A percentile compares a stretch with the other conserved stretches of the same genome.
phyloP scores from a whole-genome alignment of 2,329 filamentous ascomycete species.

The Chrysosporium queenslandicum region DNA sequence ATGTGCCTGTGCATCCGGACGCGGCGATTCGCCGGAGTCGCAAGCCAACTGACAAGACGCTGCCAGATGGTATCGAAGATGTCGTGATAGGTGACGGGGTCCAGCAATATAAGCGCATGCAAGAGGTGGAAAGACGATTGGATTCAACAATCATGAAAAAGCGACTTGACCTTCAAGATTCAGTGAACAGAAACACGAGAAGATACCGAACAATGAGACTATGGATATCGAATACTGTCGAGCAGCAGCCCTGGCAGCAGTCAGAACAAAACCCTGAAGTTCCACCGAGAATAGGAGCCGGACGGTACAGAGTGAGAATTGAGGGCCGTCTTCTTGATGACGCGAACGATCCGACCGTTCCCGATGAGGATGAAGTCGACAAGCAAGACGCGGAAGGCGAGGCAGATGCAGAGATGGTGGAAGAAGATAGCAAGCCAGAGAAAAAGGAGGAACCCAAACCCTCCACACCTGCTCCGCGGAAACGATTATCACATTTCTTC shows the following conservation, averaged over 20 bases:
- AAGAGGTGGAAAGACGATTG: constrained; percentile 75
- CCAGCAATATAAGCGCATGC: constrained; percentile 68
- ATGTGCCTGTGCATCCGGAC: constrained; percentile 31
- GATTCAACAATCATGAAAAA: constrained; percentile 94
- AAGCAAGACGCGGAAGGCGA: constrained; percentile 30
- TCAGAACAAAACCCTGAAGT: constrained; percentile 50
- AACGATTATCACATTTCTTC: constrained; percentile 43
- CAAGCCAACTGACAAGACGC: constrained; percentile 89
- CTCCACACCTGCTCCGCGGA: constrained; percentile 26
- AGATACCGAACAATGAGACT: constrained; percentile 76
- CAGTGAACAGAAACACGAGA: constrained; percentile 63
- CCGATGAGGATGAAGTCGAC: constrained; percentile 42
- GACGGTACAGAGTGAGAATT: constrained; percentile 73
- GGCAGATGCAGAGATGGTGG: constrained; percentile 48
- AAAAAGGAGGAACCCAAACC: constrained; percentile 22
- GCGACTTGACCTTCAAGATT: constrained; percentile 78
- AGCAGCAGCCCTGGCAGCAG: constrained; percentile 89
- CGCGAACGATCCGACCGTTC: constrained; percentile 45
- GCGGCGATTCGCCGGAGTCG: constrained; percentile 66
- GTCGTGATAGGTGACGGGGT: constrained; percentile 73
- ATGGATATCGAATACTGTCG: constrained; percentile 89
- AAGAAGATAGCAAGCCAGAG: constrained; percentile 44
- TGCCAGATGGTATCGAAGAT: constrained; percentile 81
- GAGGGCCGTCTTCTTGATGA: constrained; percentile 75
- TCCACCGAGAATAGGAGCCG: constrained; percentile 49